Percentiles rank a stretch among this genome's conserved stretches.
Evolutionary conservation across 176 grass and related monocot species (phyloP).

Genomic region (barley (Hordeum vulgare)): DNA sequence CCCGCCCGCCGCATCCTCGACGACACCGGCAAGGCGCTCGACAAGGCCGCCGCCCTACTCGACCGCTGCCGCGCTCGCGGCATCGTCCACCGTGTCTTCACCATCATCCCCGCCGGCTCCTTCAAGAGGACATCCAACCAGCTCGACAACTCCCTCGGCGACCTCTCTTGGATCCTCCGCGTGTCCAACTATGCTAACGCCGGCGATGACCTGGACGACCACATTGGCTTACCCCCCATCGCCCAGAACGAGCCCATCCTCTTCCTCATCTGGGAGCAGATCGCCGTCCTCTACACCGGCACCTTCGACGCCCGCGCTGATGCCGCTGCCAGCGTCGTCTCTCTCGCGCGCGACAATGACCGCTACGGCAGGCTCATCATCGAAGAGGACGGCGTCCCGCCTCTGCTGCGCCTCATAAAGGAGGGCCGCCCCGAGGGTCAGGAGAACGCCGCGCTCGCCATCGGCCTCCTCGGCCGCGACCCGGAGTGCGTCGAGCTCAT

Average conservation of each 20-base stretch:
- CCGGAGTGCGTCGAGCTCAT: constrained; percentile 67
- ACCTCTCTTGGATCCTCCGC: constrained; percentile 79
- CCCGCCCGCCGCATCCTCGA: constrained; percentile 78
- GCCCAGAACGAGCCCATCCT: constrained; percentile 74
- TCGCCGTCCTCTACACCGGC: constrained; percentile 59
- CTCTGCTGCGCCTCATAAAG: constrained; percentile 68
- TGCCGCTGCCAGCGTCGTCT: constrained; percentile 62
- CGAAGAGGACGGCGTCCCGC: constrained; percentile 83
- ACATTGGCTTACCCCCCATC: constrained; percentile 64
- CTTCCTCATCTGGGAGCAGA: constrained; percentile 75
- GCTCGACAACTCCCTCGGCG: constrained; percentile 75
- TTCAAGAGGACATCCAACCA: constrained; percentile 45
- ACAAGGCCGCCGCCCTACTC: constrained; percentile 46
- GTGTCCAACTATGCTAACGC: constrained; percentile 43
- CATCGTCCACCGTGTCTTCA: constrained; percentile 41
- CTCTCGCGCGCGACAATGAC: constrained; percentile 75
- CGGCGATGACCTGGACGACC: constrained; percentile 34
- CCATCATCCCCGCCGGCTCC: constrained; percentile 58
- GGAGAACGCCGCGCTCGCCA: constrained; percentile 70
- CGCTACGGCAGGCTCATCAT: constrained; percentile 70
- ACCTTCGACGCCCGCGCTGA: constrained; percentile 53
- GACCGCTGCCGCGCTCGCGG: constrained; percentile 39
- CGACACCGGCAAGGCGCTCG: constrained; percentile 75
- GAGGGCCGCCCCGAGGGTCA: constrained; percentile 66
- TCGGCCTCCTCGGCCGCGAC: constrained; percentile 64